Conservation (phyloP, 2,329 filamentous ascomycete genomes). For the Decorospora gaudefroyi region DNA sequence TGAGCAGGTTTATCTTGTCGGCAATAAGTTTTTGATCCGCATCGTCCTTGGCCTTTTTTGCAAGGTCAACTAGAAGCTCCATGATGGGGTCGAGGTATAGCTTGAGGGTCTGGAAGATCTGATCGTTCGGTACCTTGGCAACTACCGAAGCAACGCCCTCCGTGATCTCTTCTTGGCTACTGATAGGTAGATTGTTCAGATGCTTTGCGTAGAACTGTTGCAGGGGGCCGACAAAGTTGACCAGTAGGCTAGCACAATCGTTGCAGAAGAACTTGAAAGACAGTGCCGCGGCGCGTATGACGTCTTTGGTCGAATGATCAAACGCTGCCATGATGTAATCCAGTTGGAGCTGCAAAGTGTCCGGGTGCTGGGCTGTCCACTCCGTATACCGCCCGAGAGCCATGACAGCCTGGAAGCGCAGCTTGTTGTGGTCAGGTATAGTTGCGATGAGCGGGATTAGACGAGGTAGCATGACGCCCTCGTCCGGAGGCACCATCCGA, state of each 20-base stretch:
- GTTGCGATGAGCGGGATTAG: constrained; percentile 92
- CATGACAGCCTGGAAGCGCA: constrained; percentile 99
- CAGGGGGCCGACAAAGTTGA: constrained; percentile 79
- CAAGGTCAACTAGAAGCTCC: constrained; percentile 80
- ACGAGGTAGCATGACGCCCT: constrained; percentile 83
- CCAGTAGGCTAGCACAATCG: constrained; percentile 86
- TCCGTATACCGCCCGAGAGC: constrained; percentile 95
- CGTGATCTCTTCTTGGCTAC: constrained; percentile 93
- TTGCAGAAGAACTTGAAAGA: constrained; percentile 97
- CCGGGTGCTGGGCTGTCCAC: constrained; percentile 93
- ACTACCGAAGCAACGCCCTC: constrained; percentile 94
- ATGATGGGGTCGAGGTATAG: constrained; percentile 92
- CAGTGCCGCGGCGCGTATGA: constrained; percentile 87
- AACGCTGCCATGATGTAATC: constrained; percentile 96
- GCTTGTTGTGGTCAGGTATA: constrained; percentile 93
- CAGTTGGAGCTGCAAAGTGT: constrained; percentile 89
- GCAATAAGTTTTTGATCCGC: constrained; percentile 84
- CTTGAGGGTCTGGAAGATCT: constrained; percentile 84
- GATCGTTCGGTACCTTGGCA: constrained; percentile 77
- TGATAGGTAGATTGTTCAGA: constrained; percentile 79
- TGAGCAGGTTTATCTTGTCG: constrained; percentile 91
- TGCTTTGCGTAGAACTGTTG: constrained; percentile 92
- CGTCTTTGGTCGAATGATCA: constrained; percentile 83
- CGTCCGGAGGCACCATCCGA: constrained; percentile 89
- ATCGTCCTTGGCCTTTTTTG: constrained; percentile 81